A percentile compares a stretch with the other conserved stretches of the same genome.
These are phyloP conservation scores for Corynascus novoguineensis DNA, from an alignment of 495 filamentous ascomycete genomes.

Conservation along the genomic window DNA sequence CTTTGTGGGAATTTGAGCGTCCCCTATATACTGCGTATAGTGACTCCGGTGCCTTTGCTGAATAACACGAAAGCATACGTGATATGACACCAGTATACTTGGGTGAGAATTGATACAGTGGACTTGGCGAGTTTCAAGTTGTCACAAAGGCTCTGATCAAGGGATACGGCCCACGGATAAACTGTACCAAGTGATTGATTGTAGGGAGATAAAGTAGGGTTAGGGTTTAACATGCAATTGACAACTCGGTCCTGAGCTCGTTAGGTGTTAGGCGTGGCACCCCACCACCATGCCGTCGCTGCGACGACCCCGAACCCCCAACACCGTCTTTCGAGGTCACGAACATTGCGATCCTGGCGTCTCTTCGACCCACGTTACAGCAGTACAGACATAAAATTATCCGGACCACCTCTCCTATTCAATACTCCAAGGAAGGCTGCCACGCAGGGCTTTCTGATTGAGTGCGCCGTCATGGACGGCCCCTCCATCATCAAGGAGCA, in stretches of 20 bases:
- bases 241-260: neutral
- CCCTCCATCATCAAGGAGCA: conserved; percentile 36
- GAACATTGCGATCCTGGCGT: neutral
- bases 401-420: neutral
- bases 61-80: too few relatives aligned
- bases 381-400: neutral
- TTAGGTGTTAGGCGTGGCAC: conserved; percentile 2
- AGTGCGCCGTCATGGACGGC: conserved; percentile 27
- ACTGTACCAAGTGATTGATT: too few relatives aligned
- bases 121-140: too few relatives aligned
- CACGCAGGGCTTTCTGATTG: conserved; percentile 11
- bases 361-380: neutral
- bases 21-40: too few relatives aligned
- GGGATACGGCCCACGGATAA: too few relatives aligned
- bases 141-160: too few relatives aligned
- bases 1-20: too few relatives aligned
- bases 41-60: too few relatives aligned
- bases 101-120: too few relatives aligned
- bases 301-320: conserved; percentile 1
- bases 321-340: conserved; percentile 14
- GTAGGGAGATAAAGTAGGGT: too few relatives aligned
- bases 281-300: conserved; percentile 7
- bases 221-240: neutral
- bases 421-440: neutral
- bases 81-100: too few relatives aligned